Evolutionary conservation across 306 rosid genomes (phyloP), one percentile per base, ranked within the genome.

Genomic region (Glycine latifolia): DNA sequence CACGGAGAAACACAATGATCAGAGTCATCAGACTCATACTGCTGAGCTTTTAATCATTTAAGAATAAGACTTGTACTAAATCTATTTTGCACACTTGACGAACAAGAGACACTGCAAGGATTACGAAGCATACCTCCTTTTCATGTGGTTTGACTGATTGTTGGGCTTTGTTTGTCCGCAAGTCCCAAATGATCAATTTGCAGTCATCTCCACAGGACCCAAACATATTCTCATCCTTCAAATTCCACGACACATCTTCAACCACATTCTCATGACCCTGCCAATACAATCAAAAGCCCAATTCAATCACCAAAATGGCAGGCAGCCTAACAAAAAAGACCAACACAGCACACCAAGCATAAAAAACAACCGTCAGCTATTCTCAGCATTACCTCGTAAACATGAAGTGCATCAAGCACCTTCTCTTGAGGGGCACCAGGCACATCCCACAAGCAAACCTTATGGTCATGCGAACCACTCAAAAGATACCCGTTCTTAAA

Each of bases 161-260:
- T 37, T 88, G 94, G 68, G 91, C 79, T 71, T 87, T 77, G 87
- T 90, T 87, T 14, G 97, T 86, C 63, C 97, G 89, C 87, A 91
- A 82, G 87, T 93, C 98, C 99, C 99, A 95, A 61, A 95, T 87
- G 71, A 93, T 73, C 88, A 95, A 65, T n/a, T 76, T 86, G 66
- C 91, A 80, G 65, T 95, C 99, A 83, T 95, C 99, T n/a, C 98
- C 99, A 14, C 80, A 92, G 0, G 99, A 95, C 26, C 97, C 98
- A 83, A 95, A 95, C 44, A 91, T 54, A 84, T 88, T 85, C 71
- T 89, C 92, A 26, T 93, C 79, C 92, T 86, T 91, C 71, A 63
- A 55, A 83, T 90, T 89, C 99, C 99, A 95, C 0, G 97, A 90
- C 44, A 93, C 98, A 83, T 93, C 98, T 50, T 89, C 90, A 58